Evolutionary conservation across 169 alveolate species (phyloP), one percentile per base, ranked within the genome.

Genomic region (Eimeria tenella): DNA sequence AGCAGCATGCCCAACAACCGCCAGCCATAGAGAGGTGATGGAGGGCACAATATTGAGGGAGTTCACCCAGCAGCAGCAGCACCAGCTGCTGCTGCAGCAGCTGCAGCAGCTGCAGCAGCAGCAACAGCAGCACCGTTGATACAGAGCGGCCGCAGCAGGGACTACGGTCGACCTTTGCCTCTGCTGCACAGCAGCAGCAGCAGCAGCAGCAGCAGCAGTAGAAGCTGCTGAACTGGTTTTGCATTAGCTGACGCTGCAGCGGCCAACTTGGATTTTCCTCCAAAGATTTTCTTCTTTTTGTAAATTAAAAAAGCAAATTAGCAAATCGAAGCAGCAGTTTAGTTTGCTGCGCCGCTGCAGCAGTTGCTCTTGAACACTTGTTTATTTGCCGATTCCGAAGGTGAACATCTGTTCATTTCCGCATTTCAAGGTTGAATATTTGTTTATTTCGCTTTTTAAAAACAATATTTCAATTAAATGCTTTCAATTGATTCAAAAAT

Each of bases 71-170:
- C 10, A 75, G 63, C 86, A 75, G 65, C 86, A 75, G 63, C 86
- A 75, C 0, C 63, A 75, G 42, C 53, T 11, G 15, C 55, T 3
- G 79, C 86, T 3, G 49, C 65, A 50, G 86, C 86, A 50, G 86
- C 49, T 15, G 86, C 56, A 49, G 11, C 19, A 4, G 62, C 49
- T 42, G 63, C 65, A 50, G 86, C 63, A 7, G 63, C 65, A 50
- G 65, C 63, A 5, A 17, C 1, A 19, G 31, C 50, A 42, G 19
- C 42, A 42, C 63, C 15, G 19, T 10, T 6, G 84, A 13, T 49
- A 62, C 63, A 74, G 49, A 74, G 84, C 84, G 1, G 42, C 82
- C 25, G 82, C 82, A 71, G 42, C 82, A 9, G 82, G 13, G 58
- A 10, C 49, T 56, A 19, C 82, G 8, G 55, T 71, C 25, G 49